Evolutionary conservation across 2,329 filamentous ascomycete species (phyloP).

Genomic region (Hypoxylon sp.): DNA sequence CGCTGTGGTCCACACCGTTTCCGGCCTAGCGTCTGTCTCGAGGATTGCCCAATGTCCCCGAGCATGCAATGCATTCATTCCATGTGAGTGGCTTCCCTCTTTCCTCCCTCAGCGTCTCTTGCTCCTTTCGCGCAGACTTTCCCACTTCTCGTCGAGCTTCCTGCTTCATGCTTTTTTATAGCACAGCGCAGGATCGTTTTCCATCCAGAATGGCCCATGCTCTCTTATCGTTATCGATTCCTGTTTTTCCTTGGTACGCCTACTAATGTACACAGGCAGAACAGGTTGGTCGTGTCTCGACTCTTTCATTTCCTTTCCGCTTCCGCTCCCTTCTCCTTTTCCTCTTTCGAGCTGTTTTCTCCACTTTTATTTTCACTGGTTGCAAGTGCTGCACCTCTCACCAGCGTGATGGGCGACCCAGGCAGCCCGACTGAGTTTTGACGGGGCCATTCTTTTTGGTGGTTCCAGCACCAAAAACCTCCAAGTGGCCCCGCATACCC

Average conservation of each 20-base stretch:
- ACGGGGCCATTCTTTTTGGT: constrained; percentile 39
- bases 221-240: constrained; percentile 38
- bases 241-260: constrained; percentile 21
- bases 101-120: constrained; percentile 30
- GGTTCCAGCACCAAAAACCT: constrained; percentile 41
- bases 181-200: constrained; percentile 31
- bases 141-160: constrained; percentile 28
- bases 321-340: constrained; percentile 31
- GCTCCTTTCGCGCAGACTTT: constrained; percentile 33
- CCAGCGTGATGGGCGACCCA: constrained; percentile 32
- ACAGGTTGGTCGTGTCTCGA: constrained; percentile 41
- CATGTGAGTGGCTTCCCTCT: constrained; percentile 42
- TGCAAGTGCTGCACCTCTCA: constrained; percentile 35
- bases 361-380: constrained; percentile 40
- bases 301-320: constrained; percentile 39
- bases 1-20: constrained; percentile 26
- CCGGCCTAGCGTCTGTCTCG: constrained; percentile 34
- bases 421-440: constrained; percentile 27
- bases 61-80: constrained; percentile 35
- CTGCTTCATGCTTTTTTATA: constrained; percentile 26
- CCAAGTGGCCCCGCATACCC: constrained; percentile 36
- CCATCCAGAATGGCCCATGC: constrained; percentile 25
- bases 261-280: constrained; percentile 34
- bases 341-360: constrained; percentile 29
- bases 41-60: constrained; percentile 37